Evolutionary conservation across 2,329 filamentous ascomycete species (phyloP).

Genomic region (Aspergillus vadensis): DNA sequence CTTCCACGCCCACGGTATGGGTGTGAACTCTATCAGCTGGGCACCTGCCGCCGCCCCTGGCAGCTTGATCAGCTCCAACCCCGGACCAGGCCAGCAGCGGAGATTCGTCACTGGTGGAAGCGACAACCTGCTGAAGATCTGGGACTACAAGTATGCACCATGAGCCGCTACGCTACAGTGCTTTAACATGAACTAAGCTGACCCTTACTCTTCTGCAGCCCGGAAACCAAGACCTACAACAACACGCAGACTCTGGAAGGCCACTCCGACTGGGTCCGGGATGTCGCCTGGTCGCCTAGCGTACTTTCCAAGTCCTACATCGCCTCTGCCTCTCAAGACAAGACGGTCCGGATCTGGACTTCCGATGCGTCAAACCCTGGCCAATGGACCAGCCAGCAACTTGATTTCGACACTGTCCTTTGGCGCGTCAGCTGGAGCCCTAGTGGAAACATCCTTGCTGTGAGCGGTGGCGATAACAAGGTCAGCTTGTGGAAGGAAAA

Average conservation of each 20-base stretch:
- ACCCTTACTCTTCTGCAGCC: slow-evolving; percentile 33
- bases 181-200: not conserved
- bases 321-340: slow-evolving; percentile 91
- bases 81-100: slow-evolving; percentile 65
- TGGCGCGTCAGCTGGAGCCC: slow-evolving; percentile 99
- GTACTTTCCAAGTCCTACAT: slow-evolving; percentile 96
- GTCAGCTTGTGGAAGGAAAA: slow-evolving; percentile 99
- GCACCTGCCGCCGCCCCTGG: slow-evolving; percentile 83
- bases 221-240: slow-evolving; percentile 56
- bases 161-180: slow-evolving; percentile 3
- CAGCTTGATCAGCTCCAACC: slow-evolving; percentile 74
- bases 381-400: slow-evolving; percentile 81
- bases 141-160: slow-evolving; percentile 68
- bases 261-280: slow-evolving; percentile 94
- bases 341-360: slow-evolving; percentile 97
- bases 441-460: slow-evolving; percentile 92
- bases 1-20: slow-evolving; percentile 88
- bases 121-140: slow-evolving; percentile 92
- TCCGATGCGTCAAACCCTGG: slow-evolving; percentile 65
- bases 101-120: slow-evolving; percentile 93
- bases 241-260: slow-evolving; percentile 65
- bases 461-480: slow-evolving; percentile 93
- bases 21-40: slow-evolving; percentile 96
- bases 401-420: slow-evolving; percentile 84
- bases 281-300: slow-evolving; percentile 95